Percentiles rank a stretch among this genome's conserved stretches.
These are phyloP conservation scores for Claviceps spartinae DNA, from an alignment of 2,329 filamentous ascomycete genomes.

Conservation along the genomic window DNA sequence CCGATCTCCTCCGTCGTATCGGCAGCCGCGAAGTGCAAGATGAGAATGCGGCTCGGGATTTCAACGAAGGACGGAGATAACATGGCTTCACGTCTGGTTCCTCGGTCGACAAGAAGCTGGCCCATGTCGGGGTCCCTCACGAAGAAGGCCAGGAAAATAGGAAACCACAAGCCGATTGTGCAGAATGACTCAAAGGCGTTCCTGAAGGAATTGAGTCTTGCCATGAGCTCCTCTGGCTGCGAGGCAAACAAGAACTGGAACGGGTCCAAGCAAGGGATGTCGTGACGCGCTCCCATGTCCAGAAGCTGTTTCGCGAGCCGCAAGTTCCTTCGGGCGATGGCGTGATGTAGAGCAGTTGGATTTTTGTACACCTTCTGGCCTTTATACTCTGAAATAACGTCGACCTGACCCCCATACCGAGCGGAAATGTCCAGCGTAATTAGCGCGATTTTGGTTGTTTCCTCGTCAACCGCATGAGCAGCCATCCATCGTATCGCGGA, in stretches of 20 bases:
- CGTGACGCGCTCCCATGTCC: neutral
- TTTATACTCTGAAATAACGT: neutral
- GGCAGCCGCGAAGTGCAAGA: neutral
- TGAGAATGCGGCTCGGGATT: neutral
- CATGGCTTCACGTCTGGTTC: neutral
- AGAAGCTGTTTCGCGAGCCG: neutral
- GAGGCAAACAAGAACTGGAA: neutral
- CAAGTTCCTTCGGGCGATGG: neutral
- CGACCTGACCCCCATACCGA: neutral
- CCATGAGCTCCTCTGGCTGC: neutral
- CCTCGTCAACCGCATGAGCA: neutral
- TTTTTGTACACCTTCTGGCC: neutral
- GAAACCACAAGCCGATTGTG: neutral
- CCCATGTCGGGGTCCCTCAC: neutral
- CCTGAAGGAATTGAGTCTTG: neutral
- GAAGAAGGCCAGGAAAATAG: conserved; percentile 1
- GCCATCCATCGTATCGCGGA: conserved; percentile 3
- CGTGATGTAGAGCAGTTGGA: conserved; percentile 2
- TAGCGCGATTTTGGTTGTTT: neutral
- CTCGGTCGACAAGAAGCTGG: neutral
- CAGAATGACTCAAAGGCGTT: neutral
- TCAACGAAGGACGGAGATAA: no score
- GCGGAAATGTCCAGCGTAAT: neutral
- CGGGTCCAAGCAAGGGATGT: neutral
- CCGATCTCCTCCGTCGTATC: neutral